Conservation (phyloP, 257 asterid species). For the Solanum raphanifolium region DNA sequence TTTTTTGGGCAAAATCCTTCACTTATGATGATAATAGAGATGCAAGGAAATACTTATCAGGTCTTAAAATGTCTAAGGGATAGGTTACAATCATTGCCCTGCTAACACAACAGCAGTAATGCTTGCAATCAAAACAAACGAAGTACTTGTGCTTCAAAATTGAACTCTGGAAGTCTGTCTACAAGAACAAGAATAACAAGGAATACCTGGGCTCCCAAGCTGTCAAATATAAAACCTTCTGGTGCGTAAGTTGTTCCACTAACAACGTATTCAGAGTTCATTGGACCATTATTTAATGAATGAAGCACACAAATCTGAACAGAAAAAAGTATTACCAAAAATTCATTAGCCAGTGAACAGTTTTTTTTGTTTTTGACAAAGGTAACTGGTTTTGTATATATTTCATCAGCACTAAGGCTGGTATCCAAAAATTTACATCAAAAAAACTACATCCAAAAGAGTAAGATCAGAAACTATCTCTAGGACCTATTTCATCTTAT, state of each 20-base stretch:
- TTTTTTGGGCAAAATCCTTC: background rate
- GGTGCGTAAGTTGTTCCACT: conserved; percentile 98
- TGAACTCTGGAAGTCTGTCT: background rate
- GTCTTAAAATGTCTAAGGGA: background rate
- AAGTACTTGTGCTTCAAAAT: background rate
- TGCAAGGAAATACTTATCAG: background rate
- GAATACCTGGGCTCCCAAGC: conserved; percentile 53
- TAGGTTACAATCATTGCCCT: background rate
- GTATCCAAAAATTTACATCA: background rate
- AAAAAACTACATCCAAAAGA: background rate
- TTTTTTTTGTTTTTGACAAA: background rate
- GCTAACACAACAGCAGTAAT: background rate
- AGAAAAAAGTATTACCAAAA: background rate
- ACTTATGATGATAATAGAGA: background rate
- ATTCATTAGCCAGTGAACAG: background rate
- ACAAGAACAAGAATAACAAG: background rate
- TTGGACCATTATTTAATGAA: conserved; percentile 54
- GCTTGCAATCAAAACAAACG: background rate
- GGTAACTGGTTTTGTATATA: background rate
- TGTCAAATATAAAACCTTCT: conserved; percentile 75
- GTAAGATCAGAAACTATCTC: background rate
- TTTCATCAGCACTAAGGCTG: background rate
- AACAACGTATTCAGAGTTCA: conserved; percentile 58
- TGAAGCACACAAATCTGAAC: conserved; percentile 82
- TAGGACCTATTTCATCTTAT: background rate